phyloP scores from a whole-genome alignment of 345 rosid genomes.

The Populus ilicifolia region DNA sequence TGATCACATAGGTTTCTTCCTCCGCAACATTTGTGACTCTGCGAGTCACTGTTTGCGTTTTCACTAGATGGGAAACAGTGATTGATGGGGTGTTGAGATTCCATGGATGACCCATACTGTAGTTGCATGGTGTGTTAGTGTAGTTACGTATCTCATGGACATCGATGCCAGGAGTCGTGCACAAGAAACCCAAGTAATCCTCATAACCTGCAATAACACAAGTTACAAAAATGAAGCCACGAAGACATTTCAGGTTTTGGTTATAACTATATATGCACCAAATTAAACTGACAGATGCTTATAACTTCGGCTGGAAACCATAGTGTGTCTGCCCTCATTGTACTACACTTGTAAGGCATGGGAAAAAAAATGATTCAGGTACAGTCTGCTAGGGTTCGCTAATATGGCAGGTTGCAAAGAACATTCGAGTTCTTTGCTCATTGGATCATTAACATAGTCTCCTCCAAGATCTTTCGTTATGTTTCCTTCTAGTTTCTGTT shows the following conservation, averaged over 20 bases:
- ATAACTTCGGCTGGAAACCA: background rate
- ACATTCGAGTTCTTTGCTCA: too few species aligned
- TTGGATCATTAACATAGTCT: too few species aligned
- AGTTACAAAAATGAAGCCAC: background rate
- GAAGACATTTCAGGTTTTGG: background rate
- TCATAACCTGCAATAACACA: slow-evolving; percentile 50
- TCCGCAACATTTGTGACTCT: slow-evolving; percentile 78
- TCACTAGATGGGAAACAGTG: slow-evolving; percentile 70
- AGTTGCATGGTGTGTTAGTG: slow-evolving; percentile 72
- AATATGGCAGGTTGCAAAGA: too few species aligned
- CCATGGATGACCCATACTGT: slow-evolving; percentile 67
- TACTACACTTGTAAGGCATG: background rate
- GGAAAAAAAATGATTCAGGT: background rate
- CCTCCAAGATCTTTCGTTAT: too few species aligned
- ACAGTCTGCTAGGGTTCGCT: background rate
- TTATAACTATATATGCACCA: background rate
- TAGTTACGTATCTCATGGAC: slow-evolving; percentile 71
- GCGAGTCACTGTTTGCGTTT: slow-evolving; percentile 60
- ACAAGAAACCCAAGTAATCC: slow-evolving; percentile 90
- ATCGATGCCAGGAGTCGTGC: slow-evolving; percentile 88
- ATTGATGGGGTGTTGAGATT: slow-evolving; percentile 92
- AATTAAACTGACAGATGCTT: background rate
- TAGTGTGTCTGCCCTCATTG: background rate
- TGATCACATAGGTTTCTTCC: slow-evolving; percentile 81
- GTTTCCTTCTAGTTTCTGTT: too few species aligned